phyloP scores from a whole-genome alignment of 257 asterid species.

The Penstemon eatonii region DNA sequence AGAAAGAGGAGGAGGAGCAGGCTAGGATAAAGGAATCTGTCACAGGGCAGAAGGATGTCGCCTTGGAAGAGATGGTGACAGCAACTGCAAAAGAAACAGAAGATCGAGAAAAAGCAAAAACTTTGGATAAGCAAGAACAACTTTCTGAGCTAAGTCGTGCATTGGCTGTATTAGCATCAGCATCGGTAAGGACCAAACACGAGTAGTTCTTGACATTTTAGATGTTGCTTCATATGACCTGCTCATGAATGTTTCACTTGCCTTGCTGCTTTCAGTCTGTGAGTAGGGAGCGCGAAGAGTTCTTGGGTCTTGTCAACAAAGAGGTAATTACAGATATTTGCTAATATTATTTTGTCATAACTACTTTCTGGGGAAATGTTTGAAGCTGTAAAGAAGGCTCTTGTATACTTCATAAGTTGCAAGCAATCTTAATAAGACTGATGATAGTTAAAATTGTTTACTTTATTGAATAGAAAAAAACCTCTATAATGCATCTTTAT shows the following conservation, averaged over 20 bases:
- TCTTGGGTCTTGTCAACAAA: conserved; percentile 86
- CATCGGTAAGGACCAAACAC: conserved; percentile 60
- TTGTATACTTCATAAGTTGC: neutral
- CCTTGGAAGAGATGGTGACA: conserved; percentile 82
- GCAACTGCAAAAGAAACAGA: conserved; percentile 72
- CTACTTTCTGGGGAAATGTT: conserved; percentile 8
- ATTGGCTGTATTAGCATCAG: conserved; percentile 87
- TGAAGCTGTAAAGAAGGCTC: conserved; percentile 14
- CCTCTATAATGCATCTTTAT: conserved; percentile 7
- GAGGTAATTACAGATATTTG: conserved; percentile 59
- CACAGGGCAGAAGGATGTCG: conserved; percentile 71
- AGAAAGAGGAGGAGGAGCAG: conserved; percentile 79
- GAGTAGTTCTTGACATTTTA: conserved; percentile 21
- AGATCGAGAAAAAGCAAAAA: conserved; percentile 51
- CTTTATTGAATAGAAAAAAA: neutral
- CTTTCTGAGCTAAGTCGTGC: conserved; percentile 94
- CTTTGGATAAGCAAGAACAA: conserved; percentile 83
- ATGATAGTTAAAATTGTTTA: conserved; percentile 8
- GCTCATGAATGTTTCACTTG: conserved; percentile 26
- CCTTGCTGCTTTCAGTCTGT: conserved; percentile 74
- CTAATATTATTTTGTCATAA: conserved; percentile 11
- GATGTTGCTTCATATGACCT: conserved; percentile 26
- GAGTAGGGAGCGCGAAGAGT: conserved; percentile 97
- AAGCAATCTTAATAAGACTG: conserved; percentile 10
- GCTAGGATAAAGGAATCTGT: conserved; percentile 72